phyloP scores from a whole-genome alignment of 148 eudicot genomes.

The Diospyros lotus region DNA sequence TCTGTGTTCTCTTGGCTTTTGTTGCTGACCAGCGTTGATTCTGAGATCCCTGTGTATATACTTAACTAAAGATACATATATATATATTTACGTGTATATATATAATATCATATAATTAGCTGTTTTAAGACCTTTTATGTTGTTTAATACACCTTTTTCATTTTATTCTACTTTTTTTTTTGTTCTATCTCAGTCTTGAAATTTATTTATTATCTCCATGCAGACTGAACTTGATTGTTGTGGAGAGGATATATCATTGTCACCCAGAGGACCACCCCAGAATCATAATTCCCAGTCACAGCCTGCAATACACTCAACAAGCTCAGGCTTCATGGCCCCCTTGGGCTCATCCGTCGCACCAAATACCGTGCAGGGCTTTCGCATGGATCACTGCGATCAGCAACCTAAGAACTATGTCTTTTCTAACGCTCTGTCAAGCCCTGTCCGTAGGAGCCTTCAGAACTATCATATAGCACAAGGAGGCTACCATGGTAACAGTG shows the following conservation, averaged over 20 bases:
- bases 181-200: background rate
- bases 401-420: conserved; percentile 69
- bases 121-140: background rate
- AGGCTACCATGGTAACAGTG: conserved; percentile 28
- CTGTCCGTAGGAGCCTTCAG: conserved; percentile 73
- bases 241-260: conserved; percentile 37
- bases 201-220: conserved; percentile 6
- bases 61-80: no score
- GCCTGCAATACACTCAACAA: conserved; percentile 12
- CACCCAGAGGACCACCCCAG: conserved; percentile 31
- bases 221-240: conserved; percentile 34
- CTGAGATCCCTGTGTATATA: no score
- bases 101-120: no score
- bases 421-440: conserved; percentile 85
- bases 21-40: background rate
- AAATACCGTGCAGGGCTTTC: conserved; percentile 22
- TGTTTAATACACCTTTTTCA: background rate
- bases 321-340: conserved; percentile 21
- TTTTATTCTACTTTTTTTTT: background rate
- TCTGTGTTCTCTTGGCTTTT: background rate
- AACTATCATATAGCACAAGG: conserved; percentile 67
- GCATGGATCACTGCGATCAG: conserved; percentile 47
- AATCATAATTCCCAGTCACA: conserved; percentile 25
- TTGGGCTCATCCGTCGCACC: conserved; percentile 25
- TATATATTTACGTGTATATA: background rate